Conservation (phyloP, 23 red algal species). For the Gracilaria caudata region DNA sequence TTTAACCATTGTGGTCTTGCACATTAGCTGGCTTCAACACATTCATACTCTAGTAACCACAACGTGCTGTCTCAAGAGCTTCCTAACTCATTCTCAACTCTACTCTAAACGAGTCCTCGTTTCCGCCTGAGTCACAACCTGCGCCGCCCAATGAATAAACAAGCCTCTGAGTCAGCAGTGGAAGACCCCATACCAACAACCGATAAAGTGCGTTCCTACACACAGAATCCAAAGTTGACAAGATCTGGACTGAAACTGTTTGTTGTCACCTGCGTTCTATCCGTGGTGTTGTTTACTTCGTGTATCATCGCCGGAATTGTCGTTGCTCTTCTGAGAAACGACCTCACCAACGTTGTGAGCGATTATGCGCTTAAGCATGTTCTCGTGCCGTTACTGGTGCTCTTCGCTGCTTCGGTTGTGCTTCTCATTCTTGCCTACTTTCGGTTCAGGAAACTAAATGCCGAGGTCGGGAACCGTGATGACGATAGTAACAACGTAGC, state of each 20-base stretch:
- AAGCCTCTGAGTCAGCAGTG: not conserved
- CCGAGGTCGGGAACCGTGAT: not conserved
- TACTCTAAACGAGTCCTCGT: not conserved
- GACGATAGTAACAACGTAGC: not conserved
- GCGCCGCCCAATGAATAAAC: not conserved
- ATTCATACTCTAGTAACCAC: not conserved
- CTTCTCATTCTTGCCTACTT: conserved; percentile 2
- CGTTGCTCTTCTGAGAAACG: conserved; percentile 13
- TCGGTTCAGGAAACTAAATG: conserved; percentile 5
- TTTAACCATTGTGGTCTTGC: not conserved
- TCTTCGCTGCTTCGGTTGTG: conserved; percentile 1
- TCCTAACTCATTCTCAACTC: not conserved
- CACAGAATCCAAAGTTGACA: not conserved
- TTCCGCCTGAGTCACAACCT: not conserved
- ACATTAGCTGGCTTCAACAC: not conserved
- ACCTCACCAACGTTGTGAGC: conserved; percentile 11
- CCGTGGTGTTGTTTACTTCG: conserved; percentile 13
- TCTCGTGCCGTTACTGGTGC: not conserved
- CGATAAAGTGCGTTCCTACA: not conserved
- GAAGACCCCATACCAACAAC: not conserved
- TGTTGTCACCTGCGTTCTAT: conserved; percentile 1
- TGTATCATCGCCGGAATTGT: conserved; percentile 25
- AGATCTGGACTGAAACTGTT: conserved; percentile 5
- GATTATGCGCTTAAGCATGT: conserved; percentile 25
- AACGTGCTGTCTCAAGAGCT: not conserved